phyloP scores from a whole-genome alignment of 495 filamentous ascomycete genomes.

The Penicillium arizonense region DNA sequence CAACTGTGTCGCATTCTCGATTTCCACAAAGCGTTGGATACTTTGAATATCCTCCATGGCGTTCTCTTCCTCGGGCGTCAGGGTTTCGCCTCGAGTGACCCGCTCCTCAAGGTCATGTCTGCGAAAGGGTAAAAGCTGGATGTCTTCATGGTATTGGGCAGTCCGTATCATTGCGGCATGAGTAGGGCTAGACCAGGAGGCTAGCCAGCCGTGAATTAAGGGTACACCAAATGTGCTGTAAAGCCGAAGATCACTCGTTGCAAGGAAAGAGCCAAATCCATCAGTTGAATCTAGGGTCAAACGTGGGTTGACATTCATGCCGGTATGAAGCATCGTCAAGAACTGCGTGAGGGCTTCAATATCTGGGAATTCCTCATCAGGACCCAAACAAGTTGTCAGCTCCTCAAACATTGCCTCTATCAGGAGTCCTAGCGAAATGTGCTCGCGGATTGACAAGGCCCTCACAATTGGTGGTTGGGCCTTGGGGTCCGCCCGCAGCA shows the following conservation, averaged over 20 bases:
- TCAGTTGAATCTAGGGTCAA: slow-evolving; percentile 57
- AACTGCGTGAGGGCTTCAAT: slow-evolving; percentile 84
- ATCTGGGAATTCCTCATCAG: slow-evolving; percentile 69
- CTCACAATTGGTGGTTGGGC: slow-evolving; percentile 69
- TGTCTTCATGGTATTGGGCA: slow-evolving; percentile 83
- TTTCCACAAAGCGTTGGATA: slow-evolving; percentile 75
- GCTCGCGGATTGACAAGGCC: slow-evolving; percentile 73
- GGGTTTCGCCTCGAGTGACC: slow-evolving; percentile 52
- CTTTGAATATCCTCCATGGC: slow-evolving; percentile 74
- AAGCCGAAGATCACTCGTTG: slow-evolving; percentile 77
- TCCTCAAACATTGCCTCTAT: slow-evolving; percentile 90
- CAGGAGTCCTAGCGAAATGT: slow-evolving; percentile 80
- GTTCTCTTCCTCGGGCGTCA: slow-evolving; percentile 63
- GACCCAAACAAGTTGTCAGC: slow-evolving; percentile 63
- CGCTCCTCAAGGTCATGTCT: slow-evolving; percentile 87
- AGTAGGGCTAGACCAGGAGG: slow-evolving; percentile 58
- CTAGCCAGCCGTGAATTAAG: slow-evolving; percentile 92
- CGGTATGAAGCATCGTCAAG: slow-evolving; percentile 84
- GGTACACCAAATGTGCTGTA: slow-evolving; percentile 87
- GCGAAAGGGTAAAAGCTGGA: slow-evolving; percentile 80
- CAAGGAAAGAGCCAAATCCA: slow-evolving; percentile 70
- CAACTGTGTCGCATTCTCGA: slow-evolving; percentile 78
- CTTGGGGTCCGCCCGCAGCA: slow-evolving; percentile 68
- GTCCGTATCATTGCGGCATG: slow-evolving; percentile 66
- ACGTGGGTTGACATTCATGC: slow-evolving; percentile 97